Evolutionary conservation across 345 rosid species (phyloP).

Genomic region (Ceriops tagal): DNA sequence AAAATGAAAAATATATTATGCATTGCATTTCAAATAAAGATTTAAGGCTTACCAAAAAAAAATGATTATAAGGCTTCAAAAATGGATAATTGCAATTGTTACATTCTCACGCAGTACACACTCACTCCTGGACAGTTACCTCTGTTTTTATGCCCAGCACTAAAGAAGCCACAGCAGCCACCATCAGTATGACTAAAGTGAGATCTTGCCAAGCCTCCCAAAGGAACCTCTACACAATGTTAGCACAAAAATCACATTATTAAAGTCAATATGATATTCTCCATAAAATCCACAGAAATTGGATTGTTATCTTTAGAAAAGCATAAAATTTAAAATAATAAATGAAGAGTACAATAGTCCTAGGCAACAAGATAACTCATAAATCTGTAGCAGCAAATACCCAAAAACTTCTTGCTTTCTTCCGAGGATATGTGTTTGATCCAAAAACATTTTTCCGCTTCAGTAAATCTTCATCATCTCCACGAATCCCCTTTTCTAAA

Average conservation of each 20-base stretch:
- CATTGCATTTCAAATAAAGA: not conserved
- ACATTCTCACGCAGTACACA: conserved; percentile 3
- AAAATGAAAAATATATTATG: not conserved
- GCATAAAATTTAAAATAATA: not conserved
- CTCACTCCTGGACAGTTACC: conserved; percentile 33
- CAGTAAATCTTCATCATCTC: conserved; percentile 61
- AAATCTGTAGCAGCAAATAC: conserved; percentile 32
- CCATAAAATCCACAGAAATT: too few species aligned
- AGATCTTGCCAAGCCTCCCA: conserved; percentile 99
- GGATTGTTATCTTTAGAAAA: too few species aligned
- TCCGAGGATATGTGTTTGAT: conserved; percentile 89
- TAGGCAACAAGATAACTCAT: not conserved
- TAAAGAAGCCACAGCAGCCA: conserved; percentile 81
- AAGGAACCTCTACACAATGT: conserved; percentile 64
- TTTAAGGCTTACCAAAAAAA: too few species aligned
- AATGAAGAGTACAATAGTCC: not conserved
- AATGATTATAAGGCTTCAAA: not conserved
- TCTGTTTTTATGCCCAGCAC: conserved; percentile 93
- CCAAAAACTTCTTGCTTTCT: conserved; percentile 83
- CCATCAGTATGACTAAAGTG: conserved; percentile 80
- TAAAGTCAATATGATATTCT: not conserved
- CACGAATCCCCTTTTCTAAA: conserved; percentile 55
- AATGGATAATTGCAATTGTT: not conserved
- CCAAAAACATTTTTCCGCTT: conserved; percentile 77
- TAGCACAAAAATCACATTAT: conserved; percentile 7